These are phyloP conservation scores for Nitzschia inconspicua DNA, from an alignment of 108 stramenopile genomes.

Conservation along the genomic window DNA sequence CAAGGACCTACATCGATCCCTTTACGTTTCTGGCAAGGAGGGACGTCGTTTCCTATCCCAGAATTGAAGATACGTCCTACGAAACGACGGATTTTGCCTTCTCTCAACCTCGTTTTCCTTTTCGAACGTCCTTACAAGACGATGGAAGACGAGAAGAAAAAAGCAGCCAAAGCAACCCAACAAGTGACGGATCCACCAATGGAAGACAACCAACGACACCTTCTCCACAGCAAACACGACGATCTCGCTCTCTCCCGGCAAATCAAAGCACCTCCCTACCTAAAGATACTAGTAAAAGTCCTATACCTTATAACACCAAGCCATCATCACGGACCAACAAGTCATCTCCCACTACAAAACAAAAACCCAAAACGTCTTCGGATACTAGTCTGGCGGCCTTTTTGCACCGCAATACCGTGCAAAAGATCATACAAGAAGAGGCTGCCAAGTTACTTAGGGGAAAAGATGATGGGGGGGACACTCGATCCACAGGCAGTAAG, in stretches of 20 bases:
- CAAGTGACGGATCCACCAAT: too few species aligned
- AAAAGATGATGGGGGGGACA: neutral
- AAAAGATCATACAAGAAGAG: neutral
- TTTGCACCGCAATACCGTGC: neutral
- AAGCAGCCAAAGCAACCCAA: too few species aligned
- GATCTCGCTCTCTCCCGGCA: too few species aligned
- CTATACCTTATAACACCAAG: neutral
- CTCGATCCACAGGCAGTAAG: conserved; percentile 9
- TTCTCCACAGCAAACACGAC: too few species aligned
- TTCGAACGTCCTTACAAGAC: too few species aligned
- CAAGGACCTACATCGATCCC: too few species aligned
- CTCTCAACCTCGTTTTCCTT: conserved; percentile 17
- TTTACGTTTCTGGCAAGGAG: too few species aligned
- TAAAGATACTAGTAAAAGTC: too few species aligned
- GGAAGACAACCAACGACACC: too few species aligned
- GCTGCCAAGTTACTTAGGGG: neutral
- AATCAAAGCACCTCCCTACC: too few species aligned
- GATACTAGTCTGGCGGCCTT: conserved; percentile 10
- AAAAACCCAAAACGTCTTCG: neutral
- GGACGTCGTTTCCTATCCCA: conserved; percentile 10
- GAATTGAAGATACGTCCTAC: conserved; percentile 23
- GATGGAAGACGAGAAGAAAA: too few species aligned
- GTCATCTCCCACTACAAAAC: neutral
- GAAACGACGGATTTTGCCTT: conserved; percentile 13
- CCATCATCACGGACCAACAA: conserved; percentile 6